phyloP scores from a whole-genome alignment of 2,329 filamentous ascomycete genomes.

The Cryoendolithus antarcticus region DNA sequence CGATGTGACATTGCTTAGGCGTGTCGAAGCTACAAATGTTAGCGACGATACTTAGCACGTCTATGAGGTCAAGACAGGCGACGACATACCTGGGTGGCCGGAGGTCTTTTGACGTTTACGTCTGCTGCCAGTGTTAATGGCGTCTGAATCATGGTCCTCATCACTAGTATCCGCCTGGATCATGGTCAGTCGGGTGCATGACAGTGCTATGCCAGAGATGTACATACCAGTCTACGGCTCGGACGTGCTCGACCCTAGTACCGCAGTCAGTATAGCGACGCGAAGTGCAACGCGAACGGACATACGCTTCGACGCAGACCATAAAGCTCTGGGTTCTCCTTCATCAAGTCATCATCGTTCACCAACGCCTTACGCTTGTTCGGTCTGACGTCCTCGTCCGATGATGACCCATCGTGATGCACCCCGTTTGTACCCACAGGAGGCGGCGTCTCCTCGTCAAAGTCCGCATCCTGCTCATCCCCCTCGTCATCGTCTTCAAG shows the following conservation, averaged over 20 bases:
- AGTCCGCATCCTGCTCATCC: constrained; percentile 52
- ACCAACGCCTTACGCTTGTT: constrained; percentile 54
- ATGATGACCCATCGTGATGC: constrained; percentile 53
- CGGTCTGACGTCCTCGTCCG: constrained; percentile 38
- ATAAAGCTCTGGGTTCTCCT: constrained; percentile 87
- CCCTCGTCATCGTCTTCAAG: constrained; percentile 39
- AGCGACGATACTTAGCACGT: background rate
- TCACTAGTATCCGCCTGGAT: constrained; percentile 46
- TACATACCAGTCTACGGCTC: constrained; percentile 47
- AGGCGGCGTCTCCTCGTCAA: constrained; percentile 52
- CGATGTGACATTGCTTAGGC: constrained; percentile 5
- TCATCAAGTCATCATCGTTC: constrained; percentile 69
- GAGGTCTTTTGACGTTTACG: constrained; percentile 58
- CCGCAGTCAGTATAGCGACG: constrained; percentile 22
- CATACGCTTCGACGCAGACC: constrained; percentile 84
- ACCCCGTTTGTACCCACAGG: constrained; percentile 31
- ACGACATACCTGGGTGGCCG: constrained; percentile 43
- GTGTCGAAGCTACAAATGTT: constrained; percentile 14
- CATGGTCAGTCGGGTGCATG: background rate
- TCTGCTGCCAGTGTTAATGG: constrained; percentile 48
- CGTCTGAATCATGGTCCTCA: constrained; percentile 58
- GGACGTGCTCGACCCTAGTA: constrained; percentile 47
- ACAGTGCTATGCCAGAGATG: constrained; percentile 1
- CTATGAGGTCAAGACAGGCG: constrained; percentile 27
- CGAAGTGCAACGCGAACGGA: constrained; percentile 10